Evolutionary conservation across 345 rosid genomes (phyloP).

Genomic region (Citrus hindsii): DNA sequence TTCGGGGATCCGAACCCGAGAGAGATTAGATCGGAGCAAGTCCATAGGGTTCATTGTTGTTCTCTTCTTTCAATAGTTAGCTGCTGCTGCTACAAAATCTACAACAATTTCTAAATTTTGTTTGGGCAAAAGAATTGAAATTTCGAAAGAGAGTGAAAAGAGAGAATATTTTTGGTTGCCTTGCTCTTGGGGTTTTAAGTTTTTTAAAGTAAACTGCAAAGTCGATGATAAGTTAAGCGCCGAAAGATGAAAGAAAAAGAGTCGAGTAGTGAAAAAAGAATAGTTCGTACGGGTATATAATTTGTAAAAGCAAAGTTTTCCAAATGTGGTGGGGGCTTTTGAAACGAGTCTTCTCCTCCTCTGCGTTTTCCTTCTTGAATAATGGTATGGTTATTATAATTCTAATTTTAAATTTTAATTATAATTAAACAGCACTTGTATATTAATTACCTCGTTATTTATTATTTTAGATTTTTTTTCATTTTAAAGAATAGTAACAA

Average conservation of each 20-base stretch:
- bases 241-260: neutral
- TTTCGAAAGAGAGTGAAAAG: neutral
- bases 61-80: neutral
- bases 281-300: neutral
- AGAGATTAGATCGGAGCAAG: constrained; percentile 84
- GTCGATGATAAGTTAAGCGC: neutral
- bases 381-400: too few relatives aligned
- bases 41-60: constrained; percentile 56
- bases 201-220: neutral
- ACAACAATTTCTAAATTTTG: neutral
- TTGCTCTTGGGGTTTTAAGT: too few relatives aligned
- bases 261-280: too few relatives aligned
- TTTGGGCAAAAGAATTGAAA: neutral
- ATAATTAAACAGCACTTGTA: too few relatives aligned
- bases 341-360: too few relatives aligned
- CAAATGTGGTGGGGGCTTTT: too few relatives aligned
- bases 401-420: too few relatives aligned
- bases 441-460: too few relatives aligned
- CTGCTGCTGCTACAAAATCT: neutral
- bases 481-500: too few relatives aligned
- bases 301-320: too few relatives aligned
- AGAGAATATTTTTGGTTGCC: neutral
- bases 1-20: constrained; percentile 98
- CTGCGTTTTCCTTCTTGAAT: too few relatives aligned
- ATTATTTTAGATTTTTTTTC: too few relatives aligned